A percentile compares a stretch with the other conserved stretches of the same genome.
Conservation (phyloP, 495 filamentous ascomycete species). For the Penicillium macrosclerotiorum region DNA sequence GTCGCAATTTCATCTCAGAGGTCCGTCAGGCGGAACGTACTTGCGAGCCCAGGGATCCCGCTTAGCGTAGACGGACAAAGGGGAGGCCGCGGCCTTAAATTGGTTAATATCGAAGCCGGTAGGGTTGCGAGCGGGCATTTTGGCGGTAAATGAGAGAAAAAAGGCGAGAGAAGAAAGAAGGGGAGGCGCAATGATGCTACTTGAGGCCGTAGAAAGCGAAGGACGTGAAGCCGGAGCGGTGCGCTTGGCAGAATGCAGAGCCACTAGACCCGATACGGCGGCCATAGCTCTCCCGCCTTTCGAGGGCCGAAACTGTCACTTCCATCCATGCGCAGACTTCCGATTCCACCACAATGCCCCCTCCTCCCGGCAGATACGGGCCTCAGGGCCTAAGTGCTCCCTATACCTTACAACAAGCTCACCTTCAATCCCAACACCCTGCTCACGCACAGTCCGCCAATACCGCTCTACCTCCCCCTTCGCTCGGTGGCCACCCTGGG, state of each 20-base stretch:
- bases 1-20: not conserved
- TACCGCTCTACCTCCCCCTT: constrained; percentile 58
- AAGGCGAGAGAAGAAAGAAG: constrained; percentile 8
- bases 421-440: constrained; percentile 51
- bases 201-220: constrained; percentile 14
- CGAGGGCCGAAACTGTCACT: constrained; percentile 24
- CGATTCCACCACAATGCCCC: constrained; percentile 25
- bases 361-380: constrained; percentile 52
- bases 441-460: constrained; percentile 52
- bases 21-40: constrained; percentile 43
- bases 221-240: constrained; percentile 23
- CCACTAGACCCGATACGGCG: constrained; percentile 36
- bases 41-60: constrained; percentile 85
- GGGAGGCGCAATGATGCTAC: constrained; percentile 6
- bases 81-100: constrained; percentile 64
- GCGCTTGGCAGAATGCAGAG: constrained; percentile 25
- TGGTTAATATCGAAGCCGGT: constrained; percentile 81
- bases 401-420: constrained; percentile 51
- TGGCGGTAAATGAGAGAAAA: constrained; percentile 14
- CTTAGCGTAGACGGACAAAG: constrained; percentile 50
- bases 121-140: constrained; percentile 62
- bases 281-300: constrained; percentile 23
- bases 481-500: constrained; percentile 55
- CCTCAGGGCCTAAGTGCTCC: constrained; percentile 50
- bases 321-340: constrained; percentile 11